Percentiles rank a stretch among this genome's conserved stretches.
These are phyloP conservation scores for Eurotiales sp. DNA, from an alignment of 2,329 filamentous ascomycete species.

Conservation along the genomic window DNA sequence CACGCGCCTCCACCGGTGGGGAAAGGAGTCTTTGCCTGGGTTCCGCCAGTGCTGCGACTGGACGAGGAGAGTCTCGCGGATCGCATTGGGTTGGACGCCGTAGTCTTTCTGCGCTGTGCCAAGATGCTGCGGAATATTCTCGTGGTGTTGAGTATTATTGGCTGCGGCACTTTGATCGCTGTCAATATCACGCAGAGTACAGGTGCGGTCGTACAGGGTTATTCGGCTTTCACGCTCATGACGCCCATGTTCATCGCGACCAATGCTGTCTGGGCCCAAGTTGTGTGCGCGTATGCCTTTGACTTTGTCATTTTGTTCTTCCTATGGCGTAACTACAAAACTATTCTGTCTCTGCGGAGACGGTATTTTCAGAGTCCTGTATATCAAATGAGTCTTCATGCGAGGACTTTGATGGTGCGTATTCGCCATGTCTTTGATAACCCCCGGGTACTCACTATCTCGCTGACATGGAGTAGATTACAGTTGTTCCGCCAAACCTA, in stretches of 20 bases:
- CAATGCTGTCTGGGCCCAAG: conserved; percentile 55
- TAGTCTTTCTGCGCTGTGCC: conserved; percentile 81
- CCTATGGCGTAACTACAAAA: conserved; percentile 85
- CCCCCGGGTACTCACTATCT: too few species aligned
- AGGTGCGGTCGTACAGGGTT: conserved; percentile 22
- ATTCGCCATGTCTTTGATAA: too few species aligned
- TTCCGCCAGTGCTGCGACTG: conserved; percentile 71
- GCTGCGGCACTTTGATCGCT: conserved; percentile 74
- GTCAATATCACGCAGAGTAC: conserved; percentile 62
- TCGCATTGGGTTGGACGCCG: conserved; percentile 86
- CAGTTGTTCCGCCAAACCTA: conserved; percentile 74
- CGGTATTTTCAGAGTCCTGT: conserved; percentile 80
- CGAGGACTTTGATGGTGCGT: conserved; percentile 57
- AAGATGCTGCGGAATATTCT: conserved; percentile 94
- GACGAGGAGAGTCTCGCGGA: conserved; percentile 69
- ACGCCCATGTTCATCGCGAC: conserved; percentile 51
- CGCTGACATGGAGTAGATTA: conserved; percentile 54
- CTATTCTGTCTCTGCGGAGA: conserved; percentile 66
- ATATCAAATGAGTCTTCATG: conserved; percentile 83
- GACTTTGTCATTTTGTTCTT: conserved; percentile 74
- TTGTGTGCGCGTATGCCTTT: conserved; percentile 60
- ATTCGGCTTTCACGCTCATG: conserved; percentile 38
- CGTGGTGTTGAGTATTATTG: conserved; percentile 65
- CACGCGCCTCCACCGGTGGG: conserved; percentile 83
- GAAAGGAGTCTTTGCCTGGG: conserved; percentile 84